These are phyloP conservation scores for Anethum foeniculum DNA, from an alignment of 140 eudicot genomes.

Conservation along the genomic window DNA sequence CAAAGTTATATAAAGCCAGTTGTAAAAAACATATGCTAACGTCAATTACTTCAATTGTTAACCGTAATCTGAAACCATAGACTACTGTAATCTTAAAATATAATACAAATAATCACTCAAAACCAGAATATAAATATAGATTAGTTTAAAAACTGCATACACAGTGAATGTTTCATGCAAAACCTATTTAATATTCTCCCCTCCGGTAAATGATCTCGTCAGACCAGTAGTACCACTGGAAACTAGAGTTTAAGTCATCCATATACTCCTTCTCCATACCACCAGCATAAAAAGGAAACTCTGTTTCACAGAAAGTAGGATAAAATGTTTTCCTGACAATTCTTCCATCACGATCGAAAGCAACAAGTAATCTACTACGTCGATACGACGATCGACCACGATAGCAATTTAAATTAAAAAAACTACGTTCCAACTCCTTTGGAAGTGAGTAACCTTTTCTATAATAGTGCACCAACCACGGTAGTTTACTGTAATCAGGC, in stretches of 20 bases:
- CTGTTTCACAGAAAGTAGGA: neutral
- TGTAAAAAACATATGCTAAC: too few relatives aligned
- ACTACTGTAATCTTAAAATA: too few relatives aligned
- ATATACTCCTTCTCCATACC: neutral
- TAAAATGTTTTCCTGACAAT: neutral
- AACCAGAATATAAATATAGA: too few relatives aligned
- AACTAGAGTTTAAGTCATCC: conserved; percentile 4
- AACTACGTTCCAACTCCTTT: neutral
- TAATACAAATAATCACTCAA: too few relatives aligned
- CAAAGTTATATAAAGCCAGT: too few relatives aligned
- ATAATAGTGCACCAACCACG: conserved; percentile 1
- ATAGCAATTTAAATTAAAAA: neutral
- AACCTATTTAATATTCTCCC: neutral
- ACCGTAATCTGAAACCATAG: too few relatives aligned
- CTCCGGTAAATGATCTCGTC: neutral
- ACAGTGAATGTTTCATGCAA: neutral
- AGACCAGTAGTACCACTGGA: conserved; percentile 4
- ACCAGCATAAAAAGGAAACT: conserved; percentile 1
- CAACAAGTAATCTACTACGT: neutral
- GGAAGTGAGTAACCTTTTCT: neutral
- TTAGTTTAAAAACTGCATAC: too few relatives aligned
- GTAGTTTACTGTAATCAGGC: neutral
- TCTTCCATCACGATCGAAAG: conserved; percentile 2
- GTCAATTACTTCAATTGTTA: too few relatives aligned
- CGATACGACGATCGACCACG: neutral